Percentiles rank a stretch among this genome's conserved stretches.
Conservation (phyloP, 371 early-diverging fungal species). For the Mortierella sp. region DNA sequence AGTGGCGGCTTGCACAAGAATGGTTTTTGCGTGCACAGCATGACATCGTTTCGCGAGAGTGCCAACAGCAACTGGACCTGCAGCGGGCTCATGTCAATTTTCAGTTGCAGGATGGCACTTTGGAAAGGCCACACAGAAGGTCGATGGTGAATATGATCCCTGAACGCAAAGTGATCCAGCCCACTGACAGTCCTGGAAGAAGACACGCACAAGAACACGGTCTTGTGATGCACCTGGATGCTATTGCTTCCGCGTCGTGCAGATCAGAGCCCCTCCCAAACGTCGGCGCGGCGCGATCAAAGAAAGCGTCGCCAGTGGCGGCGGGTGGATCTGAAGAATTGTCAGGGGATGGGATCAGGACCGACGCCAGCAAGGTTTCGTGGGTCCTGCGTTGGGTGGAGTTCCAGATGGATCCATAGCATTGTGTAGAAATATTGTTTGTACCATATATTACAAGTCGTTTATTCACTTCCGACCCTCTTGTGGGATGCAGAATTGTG, state of each 20-base stretch:
- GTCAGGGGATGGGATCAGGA: constrained; percentile 17
- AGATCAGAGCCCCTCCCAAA: neutral
- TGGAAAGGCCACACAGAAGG: neutral
- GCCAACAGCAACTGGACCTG: neutral
- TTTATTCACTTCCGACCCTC: constrained; percentile 5
- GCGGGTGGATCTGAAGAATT: neutral
- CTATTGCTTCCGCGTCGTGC: neutral
- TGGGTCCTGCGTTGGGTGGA: constrained; percentile 46
- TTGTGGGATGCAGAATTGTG: neutral
- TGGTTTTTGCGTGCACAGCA: constrained; percentile 39
- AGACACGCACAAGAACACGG: constrained; percentile 34
- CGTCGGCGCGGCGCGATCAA: neutral
- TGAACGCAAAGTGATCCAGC: neutral
- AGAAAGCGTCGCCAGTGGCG: too few species aligned
- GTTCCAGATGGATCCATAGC: constrained; percentile 13
- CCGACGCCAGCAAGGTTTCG: constrained; percentile 29
- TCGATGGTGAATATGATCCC: constrained; percentile 34
- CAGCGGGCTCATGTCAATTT: too few species aligned
- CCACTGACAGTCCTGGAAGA: constrained; percentile 17
- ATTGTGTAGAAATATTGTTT: neutral
- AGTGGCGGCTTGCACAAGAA: constrained; percentile 23
- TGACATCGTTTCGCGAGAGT: constrained; percentile 21
- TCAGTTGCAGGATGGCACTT: too few species aligned
- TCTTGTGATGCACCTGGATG: constrained; percentile 24
- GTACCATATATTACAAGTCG: constrained; percentile 6